Evolutionary conservation across 768 basidiomycete species (phyloP).

Genomic region (Coprinellus aureogranulatus): DNA sequence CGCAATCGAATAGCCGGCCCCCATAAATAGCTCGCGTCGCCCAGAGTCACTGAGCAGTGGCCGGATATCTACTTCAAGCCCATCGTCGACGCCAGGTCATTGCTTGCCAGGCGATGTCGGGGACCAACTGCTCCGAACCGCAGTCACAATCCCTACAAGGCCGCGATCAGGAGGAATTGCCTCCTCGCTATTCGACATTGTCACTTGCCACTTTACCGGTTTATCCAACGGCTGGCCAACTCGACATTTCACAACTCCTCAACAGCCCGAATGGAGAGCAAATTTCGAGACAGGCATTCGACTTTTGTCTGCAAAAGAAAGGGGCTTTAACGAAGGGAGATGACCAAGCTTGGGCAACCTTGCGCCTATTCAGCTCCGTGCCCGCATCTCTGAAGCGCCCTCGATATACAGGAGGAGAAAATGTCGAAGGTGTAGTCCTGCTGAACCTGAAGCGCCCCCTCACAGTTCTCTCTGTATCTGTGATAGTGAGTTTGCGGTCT

Average conservation of each 20-base stretch:
- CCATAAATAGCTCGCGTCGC: no score
- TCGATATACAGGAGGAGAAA: background rate
- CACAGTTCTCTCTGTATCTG: background rate
- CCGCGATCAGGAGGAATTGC: no score
- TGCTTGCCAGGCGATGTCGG: no score
- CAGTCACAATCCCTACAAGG: no score
- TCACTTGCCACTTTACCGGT: background rate
- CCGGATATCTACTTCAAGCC: no score
- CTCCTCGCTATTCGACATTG: conserved; percentile 1
- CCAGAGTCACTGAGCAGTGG: no score
- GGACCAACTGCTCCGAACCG: no score
- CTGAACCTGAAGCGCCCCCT: background rate
- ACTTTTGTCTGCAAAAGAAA: background rate
- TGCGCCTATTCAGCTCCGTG: background rate
- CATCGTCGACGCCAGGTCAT: no score
- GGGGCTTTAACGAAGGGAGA: background rate
- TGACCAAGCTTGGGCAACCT: background rate
- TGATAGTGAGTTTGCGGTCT: background rate
- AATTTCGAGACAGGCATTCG: background rate
- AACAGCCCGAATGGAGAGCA: background rate
- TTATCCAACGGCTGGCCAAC: background rate
- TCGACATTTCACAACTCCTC: background rate
- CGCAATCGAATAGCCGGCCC: no score
- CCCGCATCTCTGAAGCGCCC: background rate
- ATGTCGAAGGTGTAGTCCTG: background rate